Conservation (phyloP, 2,329 filamentous ascomycete species). For the Cercospora canescens region DNA sequence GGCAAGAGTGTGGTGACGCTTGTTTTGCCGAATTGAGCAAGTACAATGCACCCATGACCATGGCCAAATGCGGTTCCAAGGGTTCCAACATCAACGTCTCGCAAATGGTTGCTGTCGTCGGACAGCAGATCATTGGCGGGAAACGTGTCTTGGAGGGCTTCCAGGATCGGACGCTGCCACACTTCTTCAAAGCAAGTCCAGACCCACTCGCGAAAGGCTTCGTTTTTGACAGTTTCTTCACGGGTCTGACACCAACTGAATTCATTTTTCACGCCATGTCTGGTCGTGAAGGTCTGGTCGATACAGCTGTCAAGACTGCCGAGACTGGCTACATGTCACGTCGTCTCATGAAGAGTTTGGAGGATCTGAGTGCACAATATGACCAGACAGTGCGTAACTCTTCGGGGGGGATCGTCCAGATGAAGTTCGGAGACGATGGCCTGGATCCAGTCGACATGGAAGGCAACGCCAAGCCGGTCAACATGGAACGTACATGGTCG, state of each 20-base stretch:
- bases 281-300: constrained; percentile 95
- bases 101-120: constrained; percentile 97
- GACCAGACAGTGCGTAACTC: constrained; percentile 94
- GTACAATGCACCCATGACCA: constrained; percentile 90
- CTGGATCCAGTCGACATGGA: constrained; percentile 98
- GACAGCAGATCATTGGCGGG: constrained; percentile 95
- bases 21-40: constrained; percentile 88
- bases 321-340: constrained; percentile 99
- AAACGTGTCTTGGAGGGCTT: constrained; percentile 93
- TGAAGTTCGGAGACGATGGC: constrained; percentile 95
- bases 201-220: constrained; percentile 96
- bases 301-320: constrained; percentile 98
- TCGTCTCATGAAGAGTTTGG: constrained; percentile 94
- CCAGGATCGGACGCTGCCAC: constrained; percentile 89
- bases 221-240: constrained; percentile 96
- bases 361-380: constrained; percentile 91
- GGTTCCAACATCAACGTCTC: constrained; percentile 97
- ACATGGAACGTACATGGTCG: constrained; percentile 88
- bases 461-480: constrained; percentile 84
- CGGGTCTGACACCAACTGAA: constrained; percentile 83
- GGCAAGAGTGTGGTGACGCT: constrained; percentile 84
- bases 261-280: constrained; percentile 99
- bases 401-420: constrained; percentile 85
- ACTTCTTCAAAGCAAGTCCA: constrained; percentile 90
- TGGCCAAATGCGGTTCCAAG: constrained; percentile 97